Percentiles rank a stretch among this genome's conserved stretches.
phyloP scores from a whole-genome alignment of 495 filamentous ascomycete genomes.

The Talaromyces trachyspermus region DNA sequence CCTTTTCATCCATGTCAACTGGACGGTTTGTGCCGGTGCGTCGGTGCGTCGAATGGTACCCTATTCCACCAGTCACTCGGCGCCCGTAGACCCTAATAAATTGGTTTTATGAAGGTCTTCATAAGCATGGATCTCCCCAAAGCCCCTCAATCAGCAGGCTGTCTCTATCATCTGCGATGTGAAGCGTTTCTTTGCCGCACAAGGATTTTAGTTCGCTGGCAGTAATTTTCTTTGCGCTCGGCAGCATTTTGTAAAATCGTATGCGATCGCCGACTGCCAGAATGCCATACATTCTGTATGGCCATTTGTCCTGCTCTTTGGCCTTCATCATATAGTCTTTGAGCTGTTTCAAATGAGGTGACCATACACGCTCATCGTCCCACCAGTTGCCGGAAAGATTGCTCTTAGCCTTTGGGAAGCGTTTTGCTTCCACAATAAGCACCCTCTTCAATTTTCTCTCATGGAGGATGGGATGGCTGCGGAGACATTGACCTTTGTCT shows the following conservation, averaged over 20 bases:
- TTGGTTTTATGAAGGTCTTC: no score
- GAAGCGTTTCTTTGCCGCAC: no score
- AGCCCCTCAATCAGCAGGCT: no score
- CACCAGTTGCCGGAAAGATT: background rate
- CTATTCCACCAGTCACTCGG: no score
- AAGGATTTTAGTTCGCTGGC: no score
- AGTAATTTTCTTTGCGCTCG: background rate
- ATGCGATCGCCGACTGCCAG: background rate
- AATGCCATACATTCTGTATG: background rate
- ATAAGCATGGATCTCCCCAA: no score
- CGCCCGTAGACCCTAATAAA: no score
- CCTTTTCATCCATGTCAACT: no score
- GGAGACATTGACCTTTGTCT: background rate
- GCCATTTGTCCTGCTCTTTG: background rate
- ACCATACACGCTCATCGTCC: background rate
- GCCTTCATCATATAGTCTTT: background rate
- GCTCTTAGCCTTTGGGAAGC: background rate
- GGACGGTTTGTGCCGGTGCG: no score
- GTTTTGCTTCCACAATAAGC: background rate
- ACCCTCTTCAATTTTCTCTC: background rate
- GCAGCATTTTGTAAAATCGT: background rate
- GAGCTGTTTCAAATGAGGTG: background rate
- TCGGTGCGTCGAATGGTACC: no score
- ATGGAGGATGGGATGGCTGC: no score
- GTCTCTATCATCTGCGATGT: no score